Evolutionary conservation across 2,329 filamentous ascomycete genomes (phyloP), one percentile per base, ranked within the genome.

Genomic region (Arthrobotrys entomopaga): DNA sequence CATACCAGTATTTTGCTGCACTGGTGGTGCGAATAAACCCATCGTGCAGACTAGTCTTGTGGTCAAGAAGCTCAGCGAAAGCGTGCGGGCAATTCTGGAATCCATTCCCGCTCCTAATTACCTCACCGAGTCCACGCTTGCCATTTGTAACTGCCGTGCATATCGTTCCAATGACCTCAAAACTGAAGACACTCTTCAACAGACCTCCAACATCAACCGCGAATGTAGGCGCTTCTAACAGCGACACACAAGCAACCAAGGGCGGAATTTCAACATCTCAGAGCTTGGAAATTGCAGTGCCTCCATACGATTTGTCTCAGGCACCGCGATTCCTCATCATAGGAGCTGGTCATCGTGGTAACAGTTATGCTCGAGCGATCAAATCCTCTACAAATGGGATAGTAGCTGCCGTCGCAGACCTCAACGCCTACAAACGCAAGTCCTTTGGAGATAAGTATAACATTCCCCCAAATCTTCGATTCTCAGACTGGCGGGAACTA

Each of bases 381-480:
- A 65, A 72, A 40, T 83, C 85, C 15, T 87, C 87, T 16, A 89
- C 87, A 72, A 86, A 88, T 76, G 91, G 90, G 4, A 80, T 89
- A 34, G 87, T 98, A 72, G 87, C 86, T 20, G 91, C 91, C 24
- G 87, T 99, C 15, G 92, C 91, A 20, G 95, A 98, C 78, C 92
- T 93, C 0, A 84, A 92, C 77, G 81, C 85, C 13, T 95, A 89
- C 82, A 96, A 96, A 82, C 88, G 94, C 3, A 83, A 85, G 48
- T 84, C 86, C 0, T 88, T 97, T 58, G 91, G 91, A 11, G 82
- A 83, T 13, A 87, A 84, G 71, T 92, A 90, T 81, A 78, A 78
- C 0, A 79, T 79, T 6, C 76, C 81, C 0, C 84, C 88, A 0
- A 90, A 89, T 1, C 87, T 95, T 76, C 85, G 87, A 15, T 98